Percentiles rank a stretch among this genome's conserved stretches.
Conservation (phyloP, 345 rosid genomes). For the Citrus sinensis region DNA sequence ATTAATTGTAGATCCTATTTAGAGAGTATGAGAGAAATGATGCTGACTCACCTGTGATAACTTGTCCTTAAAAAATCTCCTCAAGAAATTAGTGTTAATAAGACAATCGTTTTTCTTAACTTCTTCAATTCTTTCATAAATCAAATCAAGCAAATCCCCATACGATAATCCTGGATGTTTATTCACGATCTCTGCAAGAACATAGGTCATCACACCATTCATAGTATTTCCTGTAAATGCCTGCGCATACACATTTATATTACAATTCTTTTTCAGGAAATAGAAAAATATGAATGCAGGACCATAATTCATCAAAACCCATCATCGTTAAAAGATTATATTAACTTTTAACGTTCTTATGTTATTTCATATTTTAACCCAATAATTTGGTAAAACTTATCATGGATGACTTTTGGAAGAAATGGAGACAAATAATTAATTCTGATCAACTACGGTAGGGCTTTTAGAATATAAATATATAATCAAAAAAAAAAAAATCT, state of each 20-base stretch:
- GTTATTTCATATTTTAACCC: no score
- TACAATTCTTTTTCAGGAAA: no score
- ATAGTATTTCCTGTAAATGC: constrained; percentile 29
- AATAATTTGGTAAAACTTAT: no score
- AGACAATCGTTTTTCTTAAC: constrained; percentile 28
- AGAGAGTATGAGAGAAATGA: neutral
- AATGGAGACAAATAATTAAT: no score
- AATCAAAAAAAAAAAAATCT: neutral
- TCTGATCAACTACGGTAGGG: no score
- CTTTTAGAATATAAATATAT: no score
- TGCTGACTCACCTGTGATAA: constrained; percentile 34
- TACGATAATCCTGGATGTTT: constrained; percentile 24
- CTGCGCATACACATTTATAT: constrained; percentile 16
- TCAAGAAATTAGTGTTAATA: constrained; percentile 15
- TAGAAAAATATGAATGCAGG: no score
- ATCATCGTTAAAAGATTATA: no score
- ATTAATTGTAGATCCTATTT: neutral
- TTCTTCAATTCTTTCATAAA: constrained; percentile 23
- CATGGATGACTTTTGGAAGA: no score
- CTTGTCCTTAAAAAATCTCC: constrained; percentile 11
- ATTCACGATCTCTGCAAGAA: constrained; percentile 24
- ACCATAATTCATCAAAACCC: no score
- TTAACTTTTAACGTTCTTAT: no score
- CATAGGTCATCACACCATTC: constrained; percentile 46
- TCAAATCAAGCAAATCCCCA: constrained; percentile 25